Evolutionary conservation across 2,329 filamentous ascomycete species (phyloP).

Genomic region (Teratosphaeriaceae sp.): DNA sequence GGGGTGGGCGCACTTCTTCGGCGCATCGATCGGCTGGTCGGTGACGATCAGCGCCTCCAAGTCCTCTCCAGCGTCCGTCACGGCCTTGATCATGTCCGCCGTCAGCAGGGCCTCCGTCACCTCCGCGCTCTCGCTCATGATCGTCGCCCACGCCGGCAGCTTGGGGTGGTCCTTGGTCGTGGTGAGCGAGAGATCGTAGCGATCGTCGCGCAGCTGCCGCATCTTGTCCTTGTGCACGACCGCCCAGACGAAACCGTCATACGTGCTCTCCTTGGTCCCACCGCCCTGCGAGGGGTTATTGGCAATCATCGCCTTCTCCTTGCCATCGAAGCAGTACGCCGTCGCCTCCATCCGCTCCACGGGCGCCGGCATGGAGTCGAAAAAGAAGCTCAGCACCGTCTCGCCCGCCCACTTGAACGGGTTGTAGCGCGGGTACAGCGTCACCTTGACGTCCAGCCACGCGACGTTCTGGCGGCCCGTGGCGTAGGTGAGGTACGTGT

Average conservation of each 20-base stretch:
- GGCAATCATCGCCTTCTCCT: constrained; percentile 68
- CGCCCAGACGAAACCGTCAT: constrained; percentile 90
- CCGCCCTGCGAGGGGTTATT: constrained; percentile 52
- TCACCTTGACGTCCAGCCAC: constrained; percentile 79
- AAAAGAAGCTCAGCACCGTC: constrained; percentile 63
- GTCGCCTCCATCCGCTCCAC: constrained; percentile 69
- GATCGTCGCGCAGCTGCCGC: constrained; percentile 81
- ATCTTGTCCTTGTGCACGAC: constrained; percentile 93
- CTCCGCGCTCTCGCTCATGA: constrained; percentile 97
- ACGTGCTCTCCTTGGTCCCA: constrained; percentile 52
- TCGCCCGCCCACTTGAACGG: constrained; percentile 64
- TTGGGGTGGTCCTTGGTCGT: constrained; percentile 88
- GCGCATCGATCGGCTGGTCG: constrained; percentile 84
- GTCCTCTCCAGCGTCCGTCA: constrained; percentile 69
- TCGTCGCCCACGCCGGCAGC: constrained; percentile 79
- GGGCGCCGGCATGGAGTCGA: constrained; percentile 66
- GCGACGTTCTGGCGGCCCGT: constrained; percentile 90
- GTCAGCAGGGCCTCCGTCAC: constrained; percentile 84
- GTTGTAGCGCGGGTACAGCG: constrained; percentile 80
- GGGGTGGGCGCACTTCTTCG: constrained; percentile 59
- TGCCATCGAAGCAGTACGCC: constrained; percentile 86
- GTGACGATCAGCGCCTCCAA: constrained; percentile 84
- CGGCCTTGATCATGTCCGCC: constrained; percentile 74
- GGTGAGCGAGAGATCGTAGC: constrained; percentile 90
- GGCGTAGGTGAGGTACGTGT: constrained; percentile 81